phyloP scores from a whole-genome alignment of 2,329 filamentous ascomycete genomes.

The Colletotrichum caudatum region DNA sequence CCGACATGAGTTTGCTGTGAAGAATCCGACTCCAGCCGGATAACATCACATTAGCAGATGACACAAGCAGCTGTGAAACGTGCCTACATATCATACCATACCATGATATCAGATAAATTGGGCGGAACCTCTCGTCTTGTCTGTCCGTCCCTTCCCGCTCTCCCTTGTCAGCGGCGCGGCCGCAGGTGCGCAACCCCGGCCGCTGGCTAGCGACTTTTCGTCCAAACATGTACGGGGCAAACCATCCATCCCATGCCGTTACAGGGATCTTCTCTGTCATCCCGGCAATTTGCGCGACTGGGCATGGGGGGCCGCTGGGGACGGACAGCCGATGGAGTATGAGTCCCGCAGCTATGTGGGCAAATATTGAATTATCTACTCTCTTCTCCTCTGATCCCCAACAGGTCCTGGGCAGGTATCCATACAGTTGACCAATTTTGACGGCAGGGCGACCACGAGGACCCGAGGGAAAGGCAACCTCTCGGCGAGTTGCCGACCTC shows the following conservation, averaged over 20 bases:
- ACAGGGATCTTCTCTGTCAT: not conserved
- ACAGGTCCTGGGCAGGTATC: not conserved
- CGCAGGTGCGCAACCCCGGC: slow-evolving; percentile 9
- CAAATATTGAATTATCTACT: slow-evolving; percentile 9
- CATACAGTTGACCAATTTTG: not conserved
- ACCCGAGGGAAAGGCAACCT: slow-evolving; percentile 1
- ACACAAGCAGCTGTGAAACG: not conserved
- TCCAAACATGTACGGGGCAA: slow-evolving; percentile 1
- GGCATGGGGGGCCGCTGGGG: not conserved
- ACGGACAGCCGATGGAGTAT: slow-evolving; percentile 2
- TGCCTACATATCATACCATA: not conserved
- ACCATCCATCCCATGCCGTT: slow-evolving; percentile 3
- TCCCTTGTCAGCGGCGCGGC: not conserved
- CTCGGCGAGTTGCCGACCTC: slow-evolving; percentile 7
- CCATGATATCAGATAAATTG: not conserved
- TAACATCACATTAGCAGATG: not conserved
- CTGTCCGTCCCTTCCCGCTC: not conserved
- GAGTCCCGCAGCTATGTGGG: slow-evolving; percentile 12
- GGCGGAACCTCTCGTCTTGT: not conserved
- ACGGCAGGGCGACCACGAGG: slow-evolving; percentile 5
- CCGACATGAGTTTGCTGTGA: slow-evolving; percentile 4
- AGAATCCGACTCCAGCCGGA: not conserved
- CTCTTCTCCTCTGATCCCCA: not conserved
- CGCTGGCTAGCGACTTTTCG: not conserved
- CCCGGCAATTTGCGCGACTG: not conserved